phyloP scores from a whole-genome alignment of 495 filamentous ascomycete species.

The Aspergillus conjunctus region DNA sequence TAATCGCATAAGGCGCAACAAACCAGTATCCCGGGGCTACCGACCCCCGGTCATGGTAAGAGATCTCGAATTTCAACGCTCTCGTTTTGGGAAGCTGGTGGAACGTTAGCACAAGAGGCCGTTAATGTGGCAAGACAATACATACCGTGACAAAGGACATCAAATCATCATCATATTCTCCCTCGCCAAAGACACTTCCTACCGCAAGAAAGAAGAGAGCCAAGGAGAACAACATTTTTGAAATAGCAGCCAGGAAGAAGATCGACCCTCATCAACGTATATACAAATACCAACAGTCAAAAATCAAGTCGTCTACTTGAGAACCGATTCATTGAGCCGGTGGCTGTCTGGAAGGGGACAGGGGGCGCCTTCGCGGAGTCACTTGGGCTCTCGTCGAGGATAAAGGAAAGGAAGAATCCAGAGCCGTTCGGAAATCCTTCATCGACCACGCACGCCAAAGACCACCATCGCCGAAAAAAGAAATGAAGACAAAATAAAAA shows the following conservation, averaged over 20 bases:
- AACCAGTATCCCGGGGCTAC: slow-evolving; percentile 45
- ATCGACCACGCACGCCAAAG: background rate
- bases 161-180: slow-evolving; percentile 38
- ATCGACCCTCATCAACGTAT: slow-evolving; percentile 23
- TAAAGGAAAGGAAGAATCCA: background rate
- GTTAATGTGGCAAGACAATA: background rate
- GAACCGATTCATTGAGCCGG: slow-evolving; percentile 11
- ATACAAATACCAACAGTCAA: slow-evolving; percentile 13
- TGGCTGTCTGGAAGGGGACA: slow-evolving; percentile 4
- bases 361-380: background rate
- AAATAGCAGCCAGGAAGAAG: slow-evolving; percentile 35
- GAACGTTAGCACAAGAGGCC: slow-evolving; percentile 12
- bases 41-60: slow-evolving; percentile 26
- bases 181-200: slow-evolving; percentile 32
- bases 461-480: background rate
- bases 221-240: slow-evolving; percentile 33
- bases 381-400: background rate
- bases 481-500: slow-evolving; percentile 10
- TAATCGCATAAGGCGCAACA: slow-evolving; percentile 44
- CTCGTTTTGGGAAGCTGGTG: slow-evolving; percentile 30
- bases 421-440: background rate
- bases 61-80: slow-evolving; percentile 31
- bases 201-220: slow-evolving; percentile 33
- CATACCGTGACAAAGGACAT: slow-evolving; percentile 46
- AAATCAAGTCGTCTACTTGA: slow-evolving; percentile 15